Evolutionary conservation across 805 yeast species (phyloP), one percentile per base, ranked within the genome.

Genomic region (Vanderwaltozyma polyspora): DNA sequence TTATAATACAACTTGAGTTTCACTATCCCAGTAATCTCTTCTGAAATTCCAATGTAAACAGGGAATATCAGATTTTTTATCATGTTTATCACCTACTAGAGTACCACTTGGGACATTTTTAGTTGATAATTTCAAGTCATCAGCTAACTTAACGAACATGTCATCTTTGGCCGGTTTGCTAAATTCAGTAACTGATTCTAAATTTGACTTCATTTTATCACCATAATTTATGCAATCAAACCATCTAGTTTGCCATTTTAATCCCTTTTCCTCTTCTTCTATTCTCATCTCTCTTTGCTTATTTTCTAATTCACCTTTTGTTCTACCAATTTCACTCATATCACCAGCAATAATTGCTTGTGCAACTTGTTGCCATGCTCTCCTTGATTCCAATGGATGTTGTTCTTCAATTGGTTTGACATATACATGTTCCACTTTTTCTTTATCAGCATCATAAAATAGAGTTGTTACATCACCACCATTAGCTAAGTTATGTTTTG

Each of bases 301-400:
- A 50, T 82, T 79, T 64, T 89, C 98, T 45, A 91, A 70, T 52
- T 65, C 62, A 12, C 86, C 65, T 65, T 89, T 89, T 50, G 80
- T 82, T 43, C 66, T 63, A 52, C 78, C 77, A 45, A 89, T 86
- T 43, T 69, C 59, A 46, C 81, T 83, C 60, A 72, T 84, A 56
- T 86, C 79, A 29, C 89, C 82, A 16, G 62, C 59, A 38, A 68
- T 73, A 48, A 86, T 80, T 12, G 97, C 97, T 8, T 69, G 83
- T 0, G 96, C 94, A 18, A 91, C 97, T 44, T 76, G 72, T 33
- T 55, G 49, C 98, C 98, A 89, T 11, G 96, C 96, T 48, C 66
- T 74, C 63, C 95, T 79, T 38, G 84, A 69, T 62, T 89, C 98
- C 46, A 87, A 67, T 24, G 64, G 72, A 57, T 79, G 70, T 63